These are phyloP conservation scores for Leavenworthia alabamica DNA, from an alignment of 345 rosid species.

Conservation along the genomic window DNA sequence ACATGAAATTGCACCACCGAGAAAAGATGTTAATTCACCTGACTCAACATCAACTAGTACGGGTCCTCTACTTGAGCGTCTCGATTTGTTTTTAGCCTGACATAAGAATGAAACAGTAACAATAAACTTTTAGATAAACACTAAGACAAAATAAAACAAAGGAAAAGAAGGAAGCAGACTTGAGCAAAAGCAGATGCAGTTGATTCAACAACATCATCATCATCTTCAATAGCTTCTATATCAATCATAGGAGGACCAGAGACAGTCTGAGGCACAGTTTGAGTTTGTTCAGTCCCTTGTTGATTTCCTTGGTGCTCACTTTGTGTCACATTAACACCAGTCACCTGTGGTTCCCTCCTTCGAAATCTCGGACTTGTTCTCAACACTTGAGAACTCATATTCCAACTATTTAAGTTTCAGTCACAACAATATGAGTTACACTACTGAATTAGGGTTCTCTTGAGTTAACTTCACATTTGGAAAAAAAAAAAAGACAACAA, in stretches of 20 bases:
- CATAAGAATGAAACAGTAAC: constrained; percentile 15
- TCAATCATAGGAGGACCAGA: constrained; percentile 25
- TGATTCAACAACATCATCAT: constrained; percentile 73
- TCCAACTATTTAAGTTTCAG: background rate
- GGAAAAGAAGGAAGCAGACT: constrained; percentile 33
- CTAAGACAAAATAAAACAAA: background rate
- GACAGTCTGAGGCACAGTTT: constrained; percentile 6
- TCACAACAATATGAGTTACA: background rate
- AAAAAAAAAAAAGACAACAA: background rate
- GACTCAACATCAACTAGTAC: constrained; percentile 60
- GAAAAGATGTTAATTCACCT: constrained; percentile 35
- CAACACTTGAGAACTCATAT: constrained; percentile 9
- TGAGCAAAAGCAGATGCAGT: constrained; percentile 72
- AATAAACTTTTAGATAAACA: constrained; percentile 2
- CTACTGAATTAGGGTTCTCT: background rate
- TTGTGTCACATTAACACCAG: background rate
- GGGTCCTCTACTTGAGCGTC: constrained; percentile 37
- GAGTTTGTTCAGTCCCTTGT: constrained; percentile 14
- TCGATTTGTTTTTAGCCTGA: constrained; percentile 73
- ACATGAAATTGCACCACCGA: background rate
- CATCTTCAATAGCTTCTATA: constrained; percentile 69
- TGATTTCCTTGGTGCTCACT: constrained; percentile 1
- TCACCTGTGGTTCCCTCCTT: constrained; percentile 5
- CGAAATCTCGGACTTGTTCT: background rate
- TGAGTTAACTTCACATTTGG: background rate